Conservation (phyloP, 805 yeast genomes). For the Cyberlindnera euphorbiae region DNA sequence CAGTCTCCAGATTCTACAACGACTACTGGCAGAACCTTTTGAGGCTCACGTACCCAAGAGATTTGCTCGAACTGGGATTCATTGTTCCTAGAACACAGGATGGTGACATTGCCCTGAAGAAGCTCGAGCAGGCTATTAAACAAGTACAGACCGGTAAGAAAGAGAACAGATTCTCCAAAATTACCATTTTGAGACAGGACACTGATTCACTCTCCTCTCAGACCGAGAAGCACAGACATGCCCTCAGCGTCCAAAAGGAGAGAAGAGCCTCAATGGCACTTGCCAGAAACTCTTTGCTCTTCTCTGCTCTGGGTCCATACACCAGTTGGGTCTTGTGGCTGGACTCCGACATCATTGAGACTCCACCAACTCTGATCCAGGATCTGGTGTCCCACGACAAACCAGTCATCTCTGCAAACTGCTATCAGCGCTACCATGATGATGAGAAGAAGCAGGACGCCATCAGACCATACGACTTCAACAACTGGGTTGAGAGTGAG, state of each 20-base stretch:
- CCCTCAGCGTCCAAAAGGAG: constrained; percentile 77
- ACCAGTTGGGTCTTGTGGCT: constrained; percentile 97
- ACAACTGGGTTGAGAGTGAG: constrained; percentile 90
- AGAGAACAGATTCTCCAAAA: constrained; percentile 67
- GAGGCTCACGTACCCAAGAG: constrained; percentile 75
- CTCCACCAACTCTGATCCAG: constrained; percentile 78
- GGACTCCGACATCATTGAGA: constrained; percentile 90
- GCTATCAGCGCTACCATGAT: constrained; percentile 77
- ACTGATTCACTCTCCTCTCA: constrained; percentile 70
- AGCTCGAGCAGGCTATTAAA: constrained; percentile 73
- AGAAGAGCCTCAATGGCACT: constrained; percentile 89
- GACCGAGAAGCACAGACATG: constrained; percentile 86
- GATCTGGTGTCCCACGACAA: constrained; percentile 83
- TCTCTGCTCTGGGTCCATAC: constrained; percentile 82
- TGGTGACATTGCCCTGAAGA: constrained; percentile 74
- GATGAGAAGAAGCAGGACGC: constrained; percentile 48
- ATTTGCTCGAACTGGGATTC: constrained; percentile 81
- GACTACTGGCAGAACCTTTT: constrained; percentile 86
- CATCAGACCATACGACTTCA: constrained; percentile 89
- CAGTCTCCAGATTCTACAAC: constrained; percentile 80
- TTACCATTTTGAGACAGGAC: constrained; percentile 90
- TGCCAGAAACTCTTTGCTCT: constrained; percentile 87
- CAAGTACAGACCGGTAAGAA: constrained; percentile 59
- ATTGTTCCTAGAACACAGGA: constrained; percentile 78
- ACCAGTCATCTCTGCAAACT: constrained; percentile 88